phyloP scores from a whole-genome alignment of 2,329 filamentous ascomycete genomes.

The Cercospora brassicicola region DNA sequence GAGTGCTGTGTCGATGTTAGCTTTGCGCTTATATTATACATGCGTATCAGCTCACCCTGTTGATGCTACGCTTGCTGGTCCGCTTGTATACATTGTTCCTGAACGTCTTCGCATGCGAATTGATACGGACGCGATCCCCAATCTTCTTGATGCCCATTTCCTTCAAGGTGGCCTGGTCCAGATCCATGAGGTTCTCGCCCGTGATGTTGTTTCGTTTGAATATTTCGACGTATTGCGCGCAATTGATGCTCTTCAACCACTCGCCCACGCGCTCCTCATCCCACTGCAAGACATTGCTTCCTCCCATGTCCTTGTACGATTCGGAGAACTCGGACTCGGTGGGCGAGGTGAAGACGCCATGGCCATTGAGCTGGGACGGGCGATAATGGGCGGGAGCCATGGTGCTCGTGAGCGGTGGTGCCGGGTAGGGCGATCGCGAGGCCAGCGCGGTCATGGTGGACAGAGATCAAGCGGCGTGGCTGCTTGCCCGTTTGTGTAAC shows the following conservation, averaged over 20 bases:
- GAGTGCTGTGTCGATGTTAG: slow-evolving; percentile 63
- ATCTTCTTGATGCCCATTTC: slow-evolving; percentile 99
- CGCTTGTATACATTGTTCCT: slow-evolving; percentile 51
- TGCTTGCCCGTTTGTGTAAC: slow-evolving; percentile 15
- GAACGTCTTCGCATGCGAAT: slow-evolving; percentile 52
- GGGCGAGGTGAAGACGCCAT: slow-evolving; percentile 68
- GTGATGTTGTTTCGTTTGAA: slow-evolving; percentile 95
- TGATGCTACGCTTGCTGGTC: slow-evolving; percentile 63
- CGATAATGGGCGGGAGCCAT: slow-evolving; percentile 34
- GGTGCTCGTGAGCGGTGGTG: slow-evolving; percentile 42
- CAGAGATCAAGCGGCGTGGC: slow-evolving; percentile 6
- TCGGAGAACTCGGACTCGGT: slow-evolving; percentile 94
- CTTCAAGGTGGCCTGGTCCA: slow-evolving; percentile 93
- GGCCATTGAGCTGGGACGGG: slow-evolving; percentile 27
- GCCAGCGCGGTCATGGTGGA: slow-evolving; percentile 72
- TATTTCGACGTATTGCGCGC: slow-evolving; percentile 85
- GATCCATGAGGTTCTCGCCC: slow-evolving; percentile 92
- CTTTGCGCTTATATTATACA: neutral
- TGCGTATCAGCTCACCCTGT: slow-evolving; percentile 64
- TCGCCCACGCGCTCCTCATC: slow-evolving; percentile 88
- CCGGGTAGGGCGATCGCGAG: slow-evolving; percentile 69
- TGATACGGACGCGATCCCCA: slow-evolving; percentile 86
- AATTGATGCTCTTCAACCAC: slow-evolving; percentile 88
- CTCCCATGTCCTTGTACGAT: slow-evolving; percentile 54
- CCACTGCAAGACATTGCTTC: slow-evolving; percentile 60